Percentiles rank a stretch among this genome's conserved stretches.
phyloP scores from a whole-genome alignment of 192 early-diverging fungal species.

The Rhizoclosmatium globosum region DNA sequence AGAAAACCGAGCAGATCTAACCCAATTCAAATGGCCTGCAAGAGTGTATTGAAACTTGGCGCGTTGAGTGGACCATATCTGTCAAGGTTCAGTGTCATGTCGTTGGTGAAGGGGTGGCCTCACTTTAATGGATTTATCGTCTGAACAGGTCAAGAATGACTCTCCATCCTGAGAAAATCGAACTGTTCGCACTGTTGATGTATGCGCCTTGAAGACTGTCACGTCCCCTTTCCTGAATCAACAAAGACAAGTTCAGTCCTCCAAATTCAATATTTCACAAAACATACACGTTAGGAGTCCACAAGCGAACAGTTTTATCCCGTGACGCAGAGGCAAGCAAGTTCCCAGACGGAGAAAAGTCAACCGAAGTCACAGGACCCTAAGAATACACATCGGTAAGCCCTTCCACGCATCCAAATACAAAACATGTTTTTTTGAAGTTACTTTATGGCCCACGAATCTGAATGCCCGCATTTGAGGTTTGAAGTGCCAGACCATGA shows the following conservation, averaged over 20 bases:
- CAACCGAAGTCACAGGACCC: conserved; percentile 61
- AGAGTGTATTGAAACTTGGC: conserved; percentile 66
- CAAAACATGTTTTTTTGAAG: neutral
- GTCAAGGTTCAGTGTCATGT: neutral
- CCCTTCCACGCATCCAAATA: neutral
- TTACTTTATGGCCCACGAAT: conserved; percentile 67
- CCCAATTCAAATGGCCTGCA: conserved; percentile 69
- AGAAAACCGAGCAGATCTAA: conserved; percentile 60
- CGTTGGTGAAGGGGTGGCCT: neutral
- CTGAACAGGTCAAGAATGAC: conserved; percentile 57
- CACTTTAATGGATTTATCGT: conserved; percentile 70
- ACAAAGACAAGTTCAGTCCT: neutral
- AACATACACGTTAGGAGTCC: conserved; percentile 68
- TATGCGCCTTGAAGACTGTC: conserved; percentile 66
- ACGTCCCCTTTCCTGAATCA: conserved; percentile 66
- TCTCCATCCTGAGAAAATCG: conserved; percentile 63
- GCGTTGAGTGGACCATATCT: conserved; percentile 64
- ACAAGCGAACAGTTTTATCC: conserved; percentile 65
- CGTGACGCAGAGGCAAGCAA: conserved; percentile 60
- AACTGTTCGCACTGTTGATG: conserved; percentile 63
- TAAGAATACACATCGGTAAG: conserved; percentile 27
- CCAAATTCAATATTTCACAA: neutral
- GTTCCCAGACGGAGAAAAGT: conserved; percentile 61
- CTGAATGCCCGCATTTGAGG: conserved; percentile 65
- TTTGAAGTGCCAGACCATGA: conserved; percentile 76